A percentile compares a stretch with the other conserved stretches of the same genome.
Conservation (phyloP, 148 eudicot species). For the Selenicereus undatus region DNA sequence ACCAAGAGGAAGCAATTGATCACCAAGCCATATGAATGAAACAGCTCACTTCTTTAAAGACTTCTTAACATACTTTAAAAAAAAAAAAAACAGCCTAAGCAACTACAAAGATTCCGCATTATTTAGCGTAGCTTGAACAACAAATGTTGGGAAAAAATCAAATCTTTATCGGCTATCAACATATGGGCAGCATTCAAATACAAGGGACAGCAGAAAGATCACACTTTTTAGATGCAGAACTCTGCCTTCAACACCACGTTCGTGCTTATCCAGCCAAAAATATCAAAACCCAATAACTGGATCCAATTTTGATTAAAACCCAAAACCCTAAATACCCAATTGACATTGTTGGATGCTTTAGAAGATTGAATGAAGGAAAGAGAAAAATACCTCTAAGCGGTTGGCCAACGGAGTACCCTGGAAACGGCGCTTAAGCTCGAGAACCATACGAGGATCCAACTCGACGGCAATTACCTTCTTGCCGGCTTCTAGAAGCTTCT, state of each 20-base stretch:
- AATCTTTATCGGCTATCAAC: not conserved
- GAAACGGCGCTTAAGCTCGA: conserved; percentile 74
- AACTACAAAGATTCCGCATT: too few relatives aligned
- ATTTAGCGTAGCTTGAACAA: not conserved
- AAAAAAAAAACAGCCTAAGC: not conserved
- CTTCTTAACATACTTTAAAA: not conserved
- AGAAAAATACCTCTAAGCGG: conserved; percentile 39
- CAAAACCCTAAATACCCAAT: too few relatives aligned
- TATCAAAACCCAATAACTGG: too few relatives aligned
- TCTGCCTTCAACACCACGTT: too few relatives aligned
- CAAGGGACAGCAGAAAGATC: not conserved
- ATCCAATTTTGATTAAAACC: too few relatives aligned
- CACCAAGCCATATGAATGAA: too few relatives aligned
- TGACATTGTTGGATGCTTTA: too few relatives aligned
- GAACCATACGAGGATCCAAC: conserved; percentile 79
- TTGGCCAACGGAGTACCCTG: conserved; percentile 60
- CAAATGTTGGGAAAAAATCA: not conserved
- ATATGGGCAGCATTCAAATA: not conserved
- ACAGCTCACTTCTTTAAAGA: not conserved
- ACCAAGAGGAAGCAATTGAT: conserved; percentile 1
- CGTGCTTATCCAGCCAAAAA: too few relatives aligned
- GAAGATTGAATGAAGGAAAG: too few relatives aligned
- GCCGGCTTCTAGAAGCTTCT: conserved; percentile 78
- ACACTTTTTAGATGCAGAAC: not conserved
- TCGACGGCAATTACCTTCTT: conserved; percentile 78